These are phyloP conservation scores for Ceratocystis lukuohia DNA, from an alignment of 2,329 filamentous ascomycete genomes.

Conservation along the genomic window DNA sequence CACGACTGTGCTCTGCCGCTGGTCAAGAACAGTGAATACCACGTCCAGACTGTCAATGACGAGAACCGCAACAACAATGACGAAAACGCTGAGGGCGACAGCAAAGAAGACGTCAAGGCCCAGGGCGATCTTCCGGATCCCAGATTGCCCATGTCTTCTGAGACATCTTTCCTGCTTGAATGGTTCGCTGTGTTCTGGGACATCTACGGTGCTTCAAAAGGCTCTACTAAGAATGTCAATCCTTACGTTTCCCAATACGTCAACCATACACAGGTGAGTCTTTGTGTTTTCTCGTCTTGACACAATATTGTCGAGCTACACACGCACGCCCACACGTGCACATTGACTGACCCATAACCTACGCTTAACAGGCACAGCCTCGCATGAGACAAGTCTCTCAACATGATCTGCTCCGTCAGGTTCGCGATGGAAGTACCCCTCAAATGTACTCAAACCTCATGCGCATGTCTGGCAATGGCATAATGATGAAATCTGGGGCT, in stretches of 20 bases:
- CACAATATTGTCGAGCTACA: not conserved
- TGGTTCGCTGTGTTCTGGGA: slow-evolving; percentile 99
- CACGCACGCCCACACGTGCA: not conserved
- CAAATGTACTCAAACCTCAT: slow-evolving; percentile 52
- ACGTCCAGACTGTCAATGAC: slow-evolving; percentile 32
- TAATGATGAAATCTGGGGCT: slow-evolving; percentile 45
- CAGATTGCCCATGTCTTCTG: slow-evolving; percentile 49
- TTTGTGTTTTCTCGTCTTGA: not conserved
- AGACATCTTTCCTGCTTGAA: slow-evolving; percentile 78
- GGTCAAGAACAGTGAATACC: slow-evolving; percentile 35
- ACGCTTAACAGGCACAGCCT: slow-evolving; percentile 42
- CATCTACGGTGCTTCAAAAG: slow-evolving; percentile 57
- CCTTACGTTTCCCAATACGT: slow-evolving; percentile 61
- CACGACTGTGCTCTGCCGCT: slow-evolving; percentile 69
- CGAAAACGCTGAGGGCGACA: slow-evolving; percentile 70
- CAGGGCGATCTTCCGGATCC: slow-evolving; percentile 70
- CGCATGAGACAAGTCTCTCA: slow-evolving; percentile 63
- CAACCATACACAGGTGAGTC: slow-evolving; percentile 62
- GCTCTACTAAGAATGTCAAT: slow-evolving; percentile 55
- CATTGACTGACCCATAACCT: not conserved
- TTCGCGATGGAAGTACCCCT: slow-evolving; percentile 46
- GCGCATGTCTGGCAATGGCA: slow-evolving; percentile 50
- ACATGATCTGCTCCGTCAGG: slow-evolving; percentile 61
- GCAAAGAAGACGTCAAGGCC: slow-evolving; percentile 63
- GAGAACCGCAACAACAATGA: slow-evolving; percentile 56